Evolutionary conservation across 1,284 basidiomycete species (phyloP).

Genomic region (Cutaneotrichosporon arboriforme): DNA sequence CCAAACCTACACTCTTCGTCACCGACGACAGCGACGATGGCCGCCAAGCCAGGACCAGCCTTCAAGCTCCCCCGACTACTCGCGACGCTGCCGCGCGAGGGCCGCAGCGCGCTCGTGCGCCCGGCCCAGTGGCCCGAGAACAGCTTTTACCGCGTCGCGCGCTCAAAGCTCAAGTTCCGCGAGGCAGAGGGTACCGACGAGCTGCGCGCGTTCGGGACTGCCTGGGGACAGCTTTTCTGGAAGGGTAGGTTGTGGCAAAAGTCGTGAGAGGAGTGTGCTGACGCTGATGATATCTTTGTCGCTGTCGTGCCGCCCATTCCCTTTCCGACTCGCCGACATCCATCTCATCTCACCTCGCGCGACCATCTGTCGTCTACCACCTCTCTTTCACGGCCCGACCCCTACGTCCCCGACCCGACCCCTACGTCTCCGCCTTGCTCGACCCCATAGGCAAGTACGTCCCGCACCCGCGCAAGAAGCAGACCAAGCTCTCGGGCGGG

Average conservation of each 20-base stretch:
- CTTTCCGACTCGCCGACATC: no score
- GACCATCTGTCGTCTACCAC: no score
- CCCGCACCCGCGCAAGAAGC: slow-evolving; percentile 5
- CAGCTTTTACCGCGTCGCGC: slow-evolving; percentile 35
- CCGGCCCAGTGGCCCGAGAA: slow-evolving; percentile 23
- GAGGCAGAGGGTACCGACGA: slow-evolving; percentile 6
- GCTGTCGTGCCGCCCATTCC: no score
- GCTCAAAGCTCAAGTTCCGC: slow-evolving; percentile 28
- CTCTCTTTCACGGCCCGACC: no score
- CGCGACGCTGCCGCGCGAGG: slow-evolving; percentile 27
- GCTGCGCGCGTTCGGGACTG: slow-evolving; percentile 24
- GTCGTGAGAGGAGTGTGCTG: no score
- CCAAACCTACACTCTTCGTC: neutral
- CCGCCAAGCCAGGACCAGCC: slow-evolving; percentile 13
- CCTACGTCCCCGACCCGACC: no score
- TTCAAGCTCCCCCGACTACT: slow-evolving; percentile 30
- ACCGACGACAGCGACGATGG: neutral
- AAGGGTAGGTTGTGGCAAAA: slow-evolving; percentile 23
- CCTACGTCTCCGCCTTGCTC: neutral
- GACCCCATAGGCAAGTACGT: slow-evolving; percentile 5
- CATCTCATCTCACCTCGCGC: no score
- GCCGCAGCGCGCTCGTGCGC: slow-evolving; percentile 25
- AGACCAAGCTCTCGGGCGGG: slow-evolving; percentile 1
- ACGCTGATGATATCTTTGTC: no score
- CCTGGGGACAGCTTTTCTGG: slow-evolving; percentile 34